phyloP scores from a whole-genome alignment of 2,329 filamentous ascomycete species.

The Alternaria panax region DNA sequence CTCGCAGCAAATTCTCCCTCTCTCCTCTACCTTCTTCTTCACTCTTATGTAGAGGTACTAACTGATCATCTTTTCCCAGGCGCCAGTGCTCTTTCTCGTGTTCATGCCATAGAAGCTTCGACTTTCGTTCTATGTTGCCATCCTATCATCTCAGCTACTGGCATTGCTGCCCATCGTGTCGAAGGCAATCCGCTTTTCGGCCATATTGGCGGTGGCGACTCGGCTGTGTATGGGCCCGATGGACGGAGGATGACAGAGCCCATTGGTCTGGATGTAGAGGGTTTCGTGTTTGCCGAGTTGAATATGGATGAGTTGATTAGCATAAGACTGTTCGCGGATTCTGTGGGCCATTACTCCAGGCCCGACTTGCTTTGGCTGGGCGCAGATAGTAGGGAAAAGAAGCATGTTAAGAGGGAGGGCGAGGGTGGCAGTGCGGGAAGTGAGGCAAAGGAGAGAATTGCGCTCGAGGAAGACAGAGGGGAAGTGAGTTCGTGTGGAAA shows the following conservation, averaged over 20 bases:
- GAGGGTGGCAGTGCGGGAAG: not conserved
- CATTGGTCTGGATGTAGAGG: not conserved
- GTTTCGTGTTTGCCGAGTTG: not conserved
- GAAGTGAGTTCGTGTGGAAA: not conserved
- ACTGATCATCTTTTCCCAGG: not conserved
- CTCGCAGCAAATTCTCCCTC: too few species aligned
- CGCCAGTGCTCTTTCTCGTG: not conserved
- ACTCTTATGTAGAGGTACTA: not conserved
- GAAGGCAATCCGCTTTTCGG: conserved; percentile 52
- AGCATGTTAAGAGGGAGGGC: conserved; percentile 27
- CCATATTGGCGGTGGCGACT: conserved; percentile 56
- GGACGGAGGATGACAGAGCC: conserved; percentile 38
- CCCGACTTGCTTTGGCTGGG: conserved; percentile 63
- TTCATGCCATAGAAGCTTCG: conserved; percentile 41
- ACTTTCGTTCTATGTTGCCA: conserved; percentile 64
- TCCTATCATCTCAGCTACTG: conserved; percentile 56
- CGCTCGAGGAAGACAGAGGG: not conserved
- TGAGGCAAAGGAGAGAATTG: not conserved
- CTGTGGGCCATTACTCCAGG: conserved; percentile 59
- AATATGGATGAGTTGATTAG: not conserved
- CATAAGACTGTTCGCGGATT: conserved; percentile 52
- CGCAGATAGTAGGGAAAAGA: conserved; percentile 47
- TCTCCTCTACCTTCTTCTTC: not conserved
- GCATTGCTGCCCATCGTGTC: conserved; percentile 55
- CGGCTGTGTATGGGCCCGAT: conserved; percentile 61